These are phyloP conservation scores for Hymenoscyphus linearis DNA, from an alignment of 2,329 filamentous ascomycete species.

Conservation along the genomic window DNA sequence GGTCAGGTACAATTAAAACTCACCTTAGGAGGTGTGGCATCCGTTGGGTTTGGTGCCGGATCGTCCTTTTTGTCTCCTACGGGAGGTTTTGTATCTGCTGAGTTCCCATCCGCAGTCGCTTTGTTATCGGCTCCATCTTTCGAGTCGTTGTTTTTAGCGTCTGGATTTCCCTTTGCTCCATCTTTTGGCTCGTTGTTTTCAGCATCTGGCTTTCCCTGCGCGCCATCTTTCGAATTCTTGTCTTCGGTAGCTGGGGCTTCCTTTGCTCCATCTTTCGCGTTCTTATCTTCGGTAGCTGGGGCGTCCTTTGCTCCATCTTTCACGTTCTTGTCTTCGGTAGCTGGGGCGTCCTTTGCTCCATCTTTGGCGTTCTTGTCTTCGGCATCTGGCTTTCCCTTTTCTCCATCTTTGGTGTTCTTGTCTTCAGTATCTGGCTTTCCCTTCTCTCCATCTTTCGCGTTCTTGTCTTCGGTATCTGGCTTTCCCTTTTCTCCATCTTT, in stretches of 20 bases:
- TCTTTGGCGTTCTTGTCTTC: too few relatives aligned
- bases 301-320: not conserved
- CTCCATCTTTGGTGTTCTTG: constrained; percentile 1
- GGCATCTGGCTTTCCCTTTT: not conserved
- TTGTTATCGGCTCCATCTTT: not conserved
- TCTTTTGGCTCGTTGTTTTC: too few relatives aligned
- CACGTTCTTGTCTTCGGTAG: too few relatives aligned
- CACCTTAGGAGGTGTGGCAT: not conserved
- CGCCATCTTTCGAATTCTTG: not conserved
- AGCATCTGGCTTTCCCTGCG: not conserved
- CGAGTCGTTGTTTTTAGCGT: too few relatives aligned
- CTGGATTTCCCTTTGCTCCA: too few relatives aligned
- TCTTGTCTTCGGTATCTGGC: too few relatives aligned
- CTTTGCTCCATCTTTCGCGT: too few relatives aligned
- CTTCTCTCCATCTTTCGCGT: too few relatives aligned
- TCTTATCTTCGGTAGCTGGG: not conserved
- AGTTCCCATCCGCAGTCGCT: not conserved
- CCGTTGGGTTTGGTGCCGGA: not conserved
- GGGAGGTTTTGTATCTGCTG: not conserved
- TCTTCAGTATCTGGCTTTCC: too few relatives aligned
- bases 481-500: not conserved
- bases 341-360: too few relatives aligned
- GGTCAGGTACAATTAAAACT: not conserved
- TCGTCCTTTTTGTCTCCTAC: not conserved
- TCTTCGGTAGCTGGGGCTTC: too few relatives aligned